Conservation (phyloP, 805 yeast genomes). For the Saccharomycopsis lassenensis region DNA sequence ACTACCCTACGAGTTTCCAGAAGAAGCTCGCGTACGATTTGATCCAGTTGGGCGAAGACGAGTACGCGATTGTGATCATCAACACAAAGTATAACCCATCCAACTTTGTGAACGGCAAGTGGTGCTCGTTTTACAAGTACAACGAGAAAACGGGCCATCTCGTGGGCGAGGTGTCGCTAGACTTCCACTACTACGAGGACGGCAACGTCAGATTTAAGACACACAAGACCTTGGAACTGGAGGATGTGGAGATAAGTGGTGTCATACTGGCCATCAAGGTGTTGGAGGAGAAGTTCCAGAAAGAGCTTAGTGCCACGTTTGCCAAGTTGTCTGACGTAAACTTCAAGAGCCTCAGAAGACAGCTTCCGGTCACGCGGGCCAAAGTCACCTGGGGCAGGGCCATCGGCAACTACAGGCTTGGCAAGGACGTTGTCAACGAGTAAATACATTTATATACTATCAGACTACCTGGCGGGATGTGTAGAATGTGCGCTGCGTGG, state of each 20-base stretch:
- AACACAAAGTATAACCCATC: conserved; percentile 64
- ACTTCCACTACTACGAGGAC: conserved; percentile 90
- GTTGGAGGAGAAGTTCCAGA: conserved; percentile 36
- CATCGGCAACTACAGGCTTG: conserved; percentile 79
- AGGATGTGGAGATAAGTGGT: not conserved
- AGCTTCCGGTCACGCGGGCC: conserved; percentile 83
- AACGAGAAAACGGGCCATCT: conserved; percentile 26
- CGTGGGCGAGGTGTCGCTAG: conserved; percentile 48
- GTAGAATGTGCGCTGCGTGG: no score
- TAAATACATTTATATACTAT: no score
- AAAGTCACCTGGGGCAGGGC: conserved; percentile 94
- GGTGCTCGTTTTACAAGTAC: conserved; percentile 60
- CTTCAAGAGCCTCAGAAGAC: conserved; percentile 81
- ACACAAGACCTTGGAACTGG: conserved; percentile 23
- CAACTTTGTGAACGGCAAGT: conserved; percentile 83
- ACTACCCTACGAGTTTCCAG: conserved; percentile 48
- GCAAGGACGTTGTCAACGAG: conserved; percentile 80
- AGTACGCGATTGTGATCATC: conserved; percentile 39
- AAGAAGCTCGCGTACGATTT: conserved; percentile 29
- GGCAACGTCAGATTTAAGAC: conserved; percentile 81
- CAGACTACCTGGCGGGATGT: no score
- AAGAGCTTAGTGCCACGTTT: conserved; percentile 50
- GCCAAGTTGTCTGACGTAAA: conserved; percentile 63
- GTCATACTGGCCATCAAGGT: conserved; percentile 8
- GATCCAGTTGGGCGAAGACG: conserved; percentile 26